phyloP scores from a whole-genome alignment of 257 asterid genomes.

The Capsicum baccatum region DNA sequence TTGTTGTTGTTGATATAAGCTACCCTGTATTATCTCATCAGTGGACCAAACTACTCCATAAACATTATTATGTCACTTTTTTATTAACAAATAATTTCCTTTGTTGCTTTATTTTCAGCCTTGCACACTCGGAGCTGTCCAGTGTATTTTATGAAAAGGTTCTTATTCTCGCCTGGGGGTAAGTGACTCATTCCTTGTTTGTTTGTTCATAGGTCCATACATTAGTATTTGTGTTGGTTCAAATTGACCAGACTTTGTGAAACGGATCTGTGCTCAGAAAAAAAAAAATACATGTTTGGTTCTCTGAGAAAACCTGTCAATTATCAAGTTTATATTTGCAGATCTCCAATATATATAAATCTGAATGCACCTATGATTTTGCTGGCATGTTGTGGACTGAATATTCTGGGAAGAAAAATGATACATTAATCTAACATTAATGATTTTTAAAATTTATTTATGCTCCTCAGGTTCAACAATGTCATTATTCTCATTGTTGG shows the following conservation, averaged over 20 bases:
- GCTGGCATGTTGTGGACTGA: neutral
- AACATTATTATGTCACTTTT: neutral
- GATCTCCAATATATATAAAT: neutral
- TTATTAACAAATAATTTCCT: conserved; percentile 25
- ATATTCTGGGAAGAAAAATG: neutral
- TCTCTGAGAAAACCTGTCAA: neutral
- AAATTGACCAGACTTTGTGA: neutral
- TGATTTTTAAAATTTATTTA: neutral
- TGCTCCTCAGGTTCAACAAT: conserved; percentile 51
- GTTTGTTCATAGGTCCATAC: neutral
- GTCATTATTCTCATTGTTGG: conserved; percentile 71
- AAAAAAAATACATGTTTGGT: neutral
- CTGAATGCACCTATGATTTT: conserved; percentile 14
- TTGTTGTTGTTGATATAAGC: neutral
- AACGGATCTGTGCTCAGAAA: neutral
- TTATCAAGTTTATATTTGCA: conserved; percentile 12
- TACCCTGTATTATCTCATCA: neutral
- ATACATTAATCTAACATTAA: neutral
- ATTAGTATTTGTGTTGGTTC: neutral
- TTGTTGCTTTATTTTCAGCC: conserved; percentile 58
- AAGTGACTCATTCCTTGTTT: conserved; percentile 40
- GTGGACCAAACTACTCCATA: neutral
- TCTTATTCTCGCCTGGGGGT: conserved; percentile 98
- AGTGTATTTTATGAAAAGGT: conserved; percentile 92
- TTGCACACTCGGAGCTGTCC: conserved; percentile 93